These are phyloP conservation scores for Achaetomiella virescens DNA, from an alignment of 495 filamentous ascomycete genomes.

Conservation along the genomic window DNA sequence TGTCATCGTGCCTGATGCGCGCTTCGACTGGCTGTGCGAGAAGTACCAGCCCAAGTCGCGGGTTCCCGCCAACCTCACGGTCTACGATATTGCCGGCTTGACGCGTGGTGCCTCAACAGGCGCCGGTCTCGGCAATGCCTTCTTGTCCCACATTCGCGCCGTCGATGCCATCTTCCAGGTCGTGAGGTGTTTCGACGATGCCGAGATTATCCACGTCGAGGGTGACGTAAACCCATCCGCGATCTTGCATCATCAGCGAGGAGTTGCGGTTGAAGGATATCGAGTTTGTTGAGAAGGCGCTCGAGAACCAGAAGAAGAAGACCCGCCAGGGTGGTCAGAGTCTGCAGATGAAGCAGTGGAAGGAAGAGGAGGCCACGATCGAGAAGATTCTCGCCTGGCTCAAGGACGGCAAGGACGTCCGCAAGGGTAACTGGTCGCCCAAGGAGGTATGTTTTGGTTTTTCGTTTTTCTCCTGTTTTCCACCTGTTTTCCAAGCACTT, in stretches of 20 bases:
- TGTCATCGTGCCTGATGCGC: slow-evolving; percentile 93
- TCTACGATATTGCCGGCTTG: slow-evolving; percentile 98
- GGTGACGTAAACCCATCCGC: slow-evolving; percentile 93
- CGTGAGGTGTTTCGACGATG: slow-evolving; percentile 97
- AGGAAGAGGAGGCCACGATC: slow-evolving; percentile 89
- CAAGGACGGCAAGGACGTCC: slow-evolving; percentile 83
- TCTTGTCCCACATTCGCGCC: slow-evolving; percentile 97
- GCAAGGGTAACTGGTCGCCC: slow-evolving; percentile 79
- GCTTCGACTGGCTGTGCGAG: slow-evolving; percentile 90
- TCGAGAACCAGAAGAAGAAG: slow-evolving; percentile 84
- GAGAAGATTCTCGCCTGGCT: slow-evolving; percentile 78
- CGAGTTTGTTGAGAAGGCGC: slow-evolving; percentile 93
- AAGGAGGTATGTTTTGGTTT: slow-evolving; percentile 82
- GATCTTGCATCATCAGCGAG: slow-evolving; percentile 95
- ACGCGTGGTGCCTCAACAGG: slow-evolving; percentile 95
- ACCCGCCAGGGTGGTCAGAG: slow-evolving; percentile 91
- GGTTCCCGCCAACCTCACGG: slow-evolving; percentile 94
- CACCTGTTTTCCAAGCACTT: slow-evolving; percentile 19
- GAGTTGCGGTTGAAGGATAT: slow-evolving; percentile 98
- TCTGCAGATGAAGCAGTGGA: slow-evolving; percentile 95
- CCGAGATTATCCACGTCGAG: slow-evolving; percentile 99
- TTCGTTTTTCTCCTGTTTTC: slow-evolving; percentile 10
- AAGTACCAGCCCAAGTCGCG: slow-evolving; percentile 96
- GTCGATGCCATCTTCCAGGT: slow-evolving; percentile 99
- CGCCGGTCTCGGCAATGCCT: slow-evolving; percentile 94